These are phyloP conservation scores for Lathyrus aphaca DNA, from an alignment of 306 rosid genomes.

Conservation along the genomic window DNA sequence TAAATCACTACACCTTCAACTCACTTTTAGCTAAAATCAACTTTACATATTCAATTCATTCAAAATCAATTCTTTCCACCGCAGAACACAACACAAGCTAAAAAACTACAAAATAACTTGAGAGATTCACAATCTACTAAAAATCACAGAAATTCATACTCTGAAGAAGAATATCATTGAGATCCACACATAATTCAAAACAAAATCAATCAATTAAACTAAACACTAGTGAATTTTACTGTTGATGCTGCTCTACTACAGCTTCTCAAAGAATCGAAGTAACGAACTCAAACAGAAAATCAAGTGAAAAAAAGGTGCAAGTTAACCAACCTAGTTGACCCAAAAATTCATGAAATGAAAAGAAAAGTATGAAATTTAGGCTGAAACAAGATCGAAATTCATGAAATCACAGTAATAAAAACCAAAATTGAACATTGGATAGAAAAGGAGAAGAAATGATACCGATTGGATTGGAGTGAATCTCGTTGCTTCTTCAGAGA, in stretches of 20 bases:
- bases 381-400: constrained; percentile 16
- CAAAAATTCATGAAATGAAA: constrained; percentile 16
- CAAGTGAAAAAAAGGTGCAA: constrained; percentile 15
- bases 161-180: not conserved
- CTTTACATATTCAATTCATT: no score
- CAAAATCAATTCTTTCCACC: no score
- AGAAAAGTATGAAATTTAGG: not conserved
- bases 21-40: no score
- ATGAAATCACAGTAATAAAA: constrained; percentile 11
- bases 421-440: not conserved
- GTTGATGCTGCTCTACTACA: not conserved
- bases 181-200: constrained; percentile 15
- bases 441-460: constrained; percentile 31
- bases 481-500: not conserved
- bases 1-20: no score
- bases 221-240: constrained; percentile 4
- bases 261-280: constrained; percentile 1
- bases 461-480: constrained; percentile 36
- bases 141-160: constrained; percentile 24
- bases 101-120: not conserved
- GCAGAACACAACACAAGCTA: no score
- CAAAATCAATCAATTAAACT: constrained; percentile 22
- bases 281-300: constrained; percentile 23
- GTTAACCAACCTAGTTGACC: constrained; percentile 30
- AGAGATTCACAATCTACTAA: constrained; percentile 3